Base-by-base conservation (phyloP, 78 protist genomes). In the Dictyostelium intermedium region DNA sequence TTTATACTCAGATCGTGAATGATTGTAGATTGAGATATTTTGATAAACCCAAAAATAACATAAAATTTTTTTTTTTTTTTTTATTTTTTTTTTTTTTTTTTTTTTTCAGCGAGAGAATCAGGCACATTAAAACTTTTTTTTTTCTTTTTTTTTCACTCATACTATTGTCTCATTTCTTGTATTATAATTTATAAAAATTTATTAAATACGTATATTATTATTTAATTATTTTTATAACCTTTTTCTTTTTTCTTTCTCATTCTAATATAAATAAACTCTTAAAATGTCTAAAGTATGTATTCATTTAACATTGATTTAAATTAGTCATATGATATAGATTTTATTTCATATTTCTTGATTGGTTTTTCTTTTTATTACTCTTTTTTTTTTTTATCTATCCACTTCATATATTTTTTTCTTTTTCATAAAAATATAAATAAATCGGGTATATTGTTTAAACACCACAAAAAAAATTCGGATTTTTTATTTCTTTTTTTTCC, bases 241-340 rank as follows among this genome's bases (percentile, higher is more conserved):
- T n/a, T 50, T 50, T 50, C 14, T 50, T 50, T 50, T 50, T 50
- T 16, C 2, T 50, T 1, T 16, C 11, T n/a, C 11, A 23, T 4
- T n/a, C n/a, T n/a, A 60, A 63, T 2, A 63, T n/a, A 63, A 63
- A 23, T 63, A n/a, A 63, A 63, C 73, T 63, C 23, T 63, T 25
- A 63, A 63, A 63, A 63, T 63, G 73, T 63, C 73, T 25, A 63
- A 25, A 63, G 73, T 63, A 63, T n/a, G 73, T n/a, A 63, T 61
- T 23, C 69, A 60, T 6, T 20, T 61, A 61, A 8, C 18, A 50
- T 61, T n/a, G 30, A 16, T 50, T 16, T 16, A 50, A 50, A 1
- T 16, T 50, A 45, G 2, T 45, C 0, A 39, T 4, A 39, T 39
- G 43, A 39, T 39, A 39, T 39, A 39, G 43, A 39, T 39, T 39